Conservation (phyloP, 306 rosid species). For the Spatholobus suberectus region DNA sequence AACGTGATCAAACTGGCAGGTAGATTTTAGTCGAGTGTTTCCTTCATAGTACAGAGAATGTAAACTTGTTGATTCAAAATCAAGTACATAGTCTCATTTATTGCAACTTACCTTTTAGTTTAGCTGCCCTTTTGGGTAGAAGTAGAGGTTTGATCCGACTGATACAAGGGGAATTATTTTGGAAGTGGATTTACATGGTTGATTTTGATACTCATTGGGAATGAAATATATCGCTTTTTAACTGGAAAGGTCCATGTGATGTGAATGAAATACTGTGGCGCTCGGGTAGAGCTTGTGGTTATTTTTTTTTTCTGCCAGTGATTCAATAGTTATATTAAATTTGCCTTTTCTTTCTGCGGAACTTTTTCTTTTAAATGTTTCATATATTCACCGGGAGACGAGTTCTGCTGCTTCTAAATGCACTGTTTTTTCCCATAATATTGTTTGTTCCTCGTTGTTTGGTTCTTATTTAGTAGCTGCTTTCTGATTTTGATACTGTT, state of each 20-base stretch:
- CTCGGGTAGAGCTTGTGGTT: background rate
- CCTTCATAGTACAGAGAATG: constrained; percentile 41
- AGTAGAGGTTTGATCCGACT: constrained; percentile 31
- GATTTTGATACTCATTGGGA: constrained; percentile 18
- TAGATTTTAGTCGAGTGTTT: constrained; percentile 50
- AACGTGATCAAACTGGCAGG: constrained; percentile 48
- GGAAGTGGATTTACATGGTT: constrained; percentile 19
- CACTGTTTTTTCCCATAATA: background rate
- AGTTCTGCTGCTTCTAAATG: background rate
- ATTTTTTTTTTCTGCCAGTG: background rate
- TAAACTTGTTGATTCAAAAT: constrained; percentile 41
- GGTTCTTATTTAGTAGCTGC: background rate
- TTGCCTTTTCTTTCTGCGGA: background rate
- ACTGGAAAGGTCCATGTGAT: constrained; percentile 7
- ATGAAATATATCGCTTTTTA: background rate
- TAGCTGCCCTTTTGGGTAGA: constrained; percentile 27
- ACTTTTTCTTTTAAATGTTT: background rate
- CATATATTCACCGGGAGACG: background rate
- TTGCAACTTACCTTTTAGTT: constrained; percentile 15
- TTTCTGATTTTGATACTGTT: background rate
- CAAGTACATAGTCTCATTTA: constrained; percentile 28
- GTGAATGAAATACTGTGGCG: background rate
- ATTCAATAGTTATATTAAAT: background rate
- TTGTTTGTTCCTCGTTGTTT: background rate
- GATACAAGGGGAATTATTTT: constrained; percentile 33